These are phyloP conservation scores for Dryas octopetala DNA, from an alignment of 306 rosid species.

Conservation along the genomic window DNA sequence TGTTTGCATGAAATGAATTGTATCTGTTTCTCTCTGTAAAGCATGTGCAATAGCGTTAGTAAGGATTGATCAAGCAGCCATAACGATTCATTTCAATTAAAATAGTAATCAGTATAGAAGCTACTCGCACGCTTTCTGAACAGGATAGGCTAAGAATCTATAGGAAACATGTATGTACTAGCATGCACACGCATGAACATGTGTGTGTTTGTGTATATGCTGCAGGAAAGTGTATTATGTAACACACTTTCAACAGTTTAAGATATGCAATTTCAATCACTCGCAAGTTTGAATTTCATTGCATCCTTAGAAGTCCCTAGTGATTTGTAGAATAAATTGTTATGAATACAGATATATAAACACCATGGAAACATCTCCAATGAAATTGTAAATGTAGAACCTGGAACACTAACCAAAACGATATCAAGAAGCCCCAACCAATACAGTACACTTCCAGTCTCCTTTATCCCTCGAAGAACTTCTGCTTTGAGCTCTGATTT, in stretches of 20 bases:
- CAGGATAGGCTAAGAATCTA: too few relatives aligned
- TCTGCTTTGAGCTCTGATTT: conserved; percentile 83
- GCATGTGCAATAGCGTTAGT: conserved; percentile 18
- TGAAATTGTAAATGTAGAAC: neutral
- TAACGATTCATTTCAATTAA: neutral
- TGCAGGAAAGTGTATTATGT: too few relatives aligned
- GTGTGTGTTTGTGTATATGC: too few relatives aligned
- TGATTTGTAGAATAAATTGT: neutral
- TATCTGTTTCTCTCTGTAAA: conserved; percentile 82
- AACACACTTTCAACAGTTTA: too few relatives aligned
- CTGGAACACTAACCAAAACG: conserved; percentile 70
- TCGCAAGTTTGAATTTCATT: too few relatives aligned
- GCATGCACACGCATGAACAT: too few relatives aligned
- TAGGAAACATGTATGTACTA: too few relatives aligned
- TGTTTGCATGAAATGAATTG: conserved; percentile 90
- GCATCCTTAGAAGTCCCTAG: too few relatives aligned
- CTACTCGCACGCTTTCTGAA: too few relatives aligned
- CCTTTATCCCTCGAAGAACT: conserved; percentile 91
- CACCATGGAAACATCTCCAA: neutral
- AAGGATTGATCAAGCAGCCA: conserved; percentile 7
- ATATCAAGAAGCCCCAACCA: conserved; percentile 97
- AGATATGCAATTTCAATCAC: too few relatives aligned
- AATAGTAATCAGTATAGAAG: neutral
- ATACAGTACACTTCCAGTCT: conserved; percentile 93
- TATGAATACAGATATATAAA: neutral